Evolutionary conservation across 441 rosid species (phyloP).

Genomic region (Adansonia grandidieri): DNA sequence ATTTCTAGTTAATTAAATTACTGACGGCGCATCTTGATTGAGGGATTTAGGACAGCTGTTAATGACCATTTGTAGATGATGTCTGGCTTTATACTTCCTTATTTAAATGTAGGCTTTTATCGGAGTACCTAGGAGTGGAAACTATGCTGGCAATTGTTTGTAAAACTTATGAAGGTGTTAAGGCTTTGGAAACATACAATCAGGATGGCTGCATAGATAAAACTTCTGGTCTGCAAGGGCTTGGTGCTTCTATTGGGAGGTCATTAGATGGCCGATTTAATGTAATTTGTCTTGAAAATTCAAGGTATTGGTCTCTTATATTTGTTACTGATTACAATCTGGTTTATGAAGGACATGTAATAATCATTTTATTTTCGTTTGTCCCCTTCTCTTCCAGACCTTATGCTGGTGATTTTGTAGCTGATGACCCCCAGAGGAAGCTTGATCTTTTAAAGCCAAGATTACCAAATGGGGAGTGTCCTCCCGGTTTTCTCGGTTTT

Average conservation of each 20-base stretch:
- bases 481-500: conserved; percentile 78
- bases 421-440: conserved; percentile 82
- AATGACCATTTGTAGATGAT: neutral
- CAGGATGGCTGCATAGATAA: conserved; percentile 57
- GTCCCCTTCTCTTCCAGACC: conserved; percentile 49
- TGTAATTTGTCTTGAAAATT: conserved; percentile 68
- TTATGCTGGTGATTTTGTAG: conserved; percentile 63
- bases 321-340: conserved; percentile 8
- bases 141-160: conserved; percentile 83
- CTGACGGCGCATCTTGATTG: neutral
- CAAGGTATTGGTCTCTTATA: conserved; percentile 54
- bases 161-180: conserved; percentile 52
- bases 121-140: conserved; percentile 72
- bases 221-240: conserved; percentile 65
- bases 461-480: conserved; percentile 67
- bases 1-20: conserved; percentile 12
- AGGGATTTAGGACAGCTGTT: neutral
- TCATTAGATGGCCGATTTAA: conserved; percentile 61
- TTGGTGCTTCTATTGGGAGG: conserved; percentile 71
- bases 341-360: conserved; percentile 23
- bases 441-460: conserved; percentile 81
- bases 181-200: conserved; percentile 58
- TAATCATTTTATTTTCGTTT: conserved; percentile 11
- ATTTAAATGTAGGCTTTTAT: conserved; percentile 54
- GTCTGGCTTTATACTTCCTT: conserved; percentile 25